These are phyloP conservation scores for Phytophthora idaei DNA, from an alignment of 352 stramenopile genomes.

Conservation along the genomic window DNA sequence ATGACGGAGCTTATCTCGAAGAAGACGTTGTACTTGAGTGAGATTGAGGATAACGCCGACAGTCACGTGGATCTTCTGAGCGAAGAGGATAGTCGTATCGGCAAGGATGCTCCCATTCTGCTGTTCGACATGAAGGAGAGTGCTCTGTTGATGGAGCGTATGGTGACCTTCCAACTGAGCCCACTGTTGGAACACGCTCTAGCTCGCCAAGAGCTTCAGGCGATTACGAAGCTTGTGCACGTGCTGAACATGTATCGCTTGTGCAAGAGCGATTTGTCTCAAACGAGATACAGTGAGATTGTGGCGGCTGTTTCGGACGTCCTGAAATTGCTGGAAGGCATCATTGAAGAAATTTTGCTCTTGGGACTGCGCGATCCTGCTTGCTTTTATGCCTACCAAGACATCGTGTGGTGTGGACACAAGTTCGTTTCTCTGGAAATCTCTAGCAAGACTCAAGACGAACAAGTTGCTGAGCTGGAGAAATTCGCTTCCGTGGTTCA, in stretches of 20 bases:
- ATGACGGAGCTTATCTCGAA: constrained; percentile 65
- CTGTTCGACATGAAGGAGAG: constrained; percentile 85
- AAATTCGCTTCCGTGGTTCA: constrained; percentile 59
- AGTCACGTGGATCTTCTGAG: constrained; percentile 61
- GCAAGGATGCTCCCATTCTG: constrained; percentile 80
- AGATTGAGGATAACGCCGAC: constrained; percentile 57
- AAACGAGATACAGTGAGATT: constrained; percentile 18
- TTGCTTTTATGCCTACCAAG: constrained; percentile 80
- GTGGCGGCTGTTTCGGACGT: constrained; percentile 43
- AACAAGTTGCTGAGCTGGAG: constrained; percentile 41
- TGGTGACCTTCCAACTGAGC: constrained; percentile 83
- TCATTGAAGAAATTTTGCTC: constrained; percentile 60
- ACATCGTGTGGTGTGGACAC: constrained; percentile 88
- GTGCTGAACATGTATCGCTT: constrained; percentile 59
- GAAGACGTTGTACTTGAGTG: constrained; percentile 79
- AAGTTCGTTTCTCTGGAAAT: constrained; percentile 39
- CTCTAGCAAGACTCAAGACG: constrained; percentile 5
- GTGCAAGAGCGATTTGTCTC: constrained; percentile 25
- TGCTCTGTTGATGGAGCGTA: constrained; percentile 58
- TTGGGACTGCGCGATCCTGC: constrained; percentile 65
- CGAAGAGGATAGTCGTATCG: constrained; percentile 64
- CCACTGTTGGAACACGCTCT: constrained; percentile 74
- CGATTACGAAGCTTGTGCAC: constrained; percentile 60
- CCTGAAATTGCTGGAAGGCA: constrained; percentile 49
- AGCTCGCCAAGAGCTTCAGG: constrained; percentile 66